phyloP scores from a whole-genome alignment of 345 rosid species.

The Populus pruinosa region DNA sequence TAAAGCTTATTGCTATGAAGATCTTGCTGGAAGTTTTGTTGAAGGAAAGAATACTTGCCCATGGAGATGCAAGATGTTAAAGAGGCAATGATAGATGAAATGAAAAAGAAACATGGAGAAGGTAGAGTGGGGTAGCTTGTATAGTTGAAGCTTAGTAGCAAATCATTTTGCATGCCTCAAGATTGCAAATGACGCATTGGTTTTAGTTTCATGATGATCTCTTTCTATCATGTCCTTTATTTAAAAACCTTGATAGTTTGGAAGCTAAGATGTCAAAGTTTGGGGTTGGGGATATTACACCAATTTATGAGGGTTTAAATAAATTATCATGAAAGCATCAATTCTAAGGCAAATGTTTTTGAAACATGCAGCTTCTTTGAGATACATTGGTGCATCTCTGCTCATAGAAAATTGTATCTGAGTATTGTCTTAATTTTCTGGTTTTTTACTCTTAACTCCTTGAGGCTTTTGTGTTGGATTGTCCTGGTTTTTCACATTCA shows the following conservation, averaged over 20 bases:
- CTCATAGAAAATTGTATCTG: neutral
- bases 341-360: neutral
- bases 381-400: neutral
- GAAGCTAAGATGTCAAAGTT: neutral
- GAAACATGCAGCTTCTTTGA: neutral
- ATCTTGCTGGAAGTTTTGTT: neutral
- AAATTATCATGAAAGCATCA: neutral
- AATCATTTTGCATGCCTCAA: neutral
- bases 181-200: neutral
- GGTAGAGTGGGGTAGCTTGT: neutral
- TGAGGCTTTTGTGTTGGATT: neutral
- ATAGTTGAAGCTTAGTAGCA: neutral
- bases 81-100: neutral
- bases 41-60: neutral
- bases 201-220: neutral
- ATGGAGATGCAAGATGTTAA: neutral
- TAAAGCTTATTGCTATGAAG: neutral
- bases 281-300: neutral
- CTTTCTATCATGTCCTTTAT: neutral
- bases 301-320: neutral
- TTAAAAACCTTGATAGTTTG: neutral
- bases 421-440: neutral
- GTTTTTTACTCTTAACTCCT: neutral
- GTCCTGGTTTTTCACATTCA: constrained; percentile 11
- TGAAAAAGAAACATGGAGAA: neutral